Conservation (phyloP, 2,329 filamentous ascomycete species). For the Alternaria tenuissima region DNA sequence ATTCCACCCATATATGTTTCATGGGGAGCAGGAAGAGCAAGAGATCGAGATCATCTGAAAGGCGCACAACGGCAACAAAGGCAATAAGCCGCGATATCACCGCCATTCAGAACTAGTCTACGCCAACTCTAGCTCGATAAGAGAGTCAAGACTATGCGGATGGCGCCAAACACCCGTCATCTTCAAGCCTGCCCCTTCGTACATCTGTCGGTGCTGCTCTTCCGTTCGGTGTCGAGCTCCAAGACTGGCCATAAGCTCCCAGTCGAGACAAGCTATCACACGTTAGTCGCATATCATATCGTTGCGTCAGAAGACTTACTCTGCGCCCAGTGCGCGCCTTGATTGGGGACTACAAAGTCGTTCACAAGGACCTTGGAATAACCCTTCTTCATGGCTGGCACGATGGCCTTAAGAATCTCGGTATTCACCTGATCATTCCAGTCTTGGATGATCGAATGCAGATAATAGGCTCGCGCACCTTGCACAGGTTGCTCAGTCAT, state of each 20-base stretch:
- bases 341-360: slow-evolving; percentile 37
- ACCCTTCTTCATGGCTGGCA: slow-evolving; percentile 38
- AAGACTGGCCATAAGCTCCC: slow-evolving; percentile 35
- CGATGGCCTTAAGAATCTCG: slow-evolving; percentile 32
- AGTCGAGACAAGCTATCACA: slow-evolving; percentile 28
- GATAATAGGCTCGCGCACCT: slow-evolving; percentile 40
- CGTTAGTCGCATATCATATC: neutral
- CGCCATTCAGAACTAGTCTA: neutral
- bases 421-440: slow-evolving; percentile 36
- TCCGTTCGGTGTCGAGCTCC: slow-evolving; percentile 36
- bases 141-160: slow-evolving; percentile 28
- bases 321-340: slow-evolving; percentile 35
- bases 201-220: slow-evolving; percentile 30
- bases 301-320: slow-evolving; percentile 14
- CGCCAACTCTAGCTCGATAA: slow-evolving; percentile 32
- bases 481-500: slow-evolving; percentile 43
- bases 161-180: slow-evolving; percentile 32
- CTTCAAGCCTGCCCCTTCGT: slow-evolving; percentile 28
- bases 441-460: slow-evolving; percentile 43
- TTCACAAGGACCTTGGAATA: slow-evolving; percentile 42
- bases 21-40: neutral
- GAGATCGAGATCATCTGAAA: neutral
- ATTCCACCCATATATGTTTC: neutral
- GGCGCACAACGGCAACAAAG: no score
- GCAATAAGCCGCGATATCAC: neutral